Conservation (phyloP, 495 filamentous ascomycete genomes). For the Xylaria sp. region DNA sequence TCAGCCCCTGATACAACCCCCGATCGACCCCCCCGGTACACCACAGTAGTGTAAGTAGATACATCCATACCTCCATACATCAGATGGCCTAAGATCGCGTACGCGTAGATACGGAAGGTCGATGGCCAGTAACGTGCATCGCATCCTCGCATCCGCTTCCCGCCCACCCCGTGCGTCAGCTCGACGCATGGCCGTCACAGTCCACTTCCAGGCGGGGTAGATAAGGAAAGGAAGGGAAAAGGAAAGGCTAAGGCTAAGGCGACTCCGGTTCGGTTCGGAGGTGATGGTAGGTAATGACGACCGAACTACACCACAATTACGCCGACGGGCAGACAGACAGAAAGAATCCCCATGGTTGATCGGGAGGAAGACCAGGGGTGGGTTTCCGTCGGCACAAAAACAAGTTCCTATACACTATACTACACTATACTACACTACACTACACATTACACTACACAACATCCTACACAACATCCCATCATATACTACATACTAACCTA, state of each 20-base stretch:
- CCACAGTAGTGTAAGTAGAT: too few species aligned
- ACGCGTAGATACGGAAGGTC: neutral
- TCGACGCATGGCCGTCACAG: conserved; percentile 8
- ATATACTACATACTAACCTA: too few species aligned
- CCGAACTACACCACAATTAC: neutral
- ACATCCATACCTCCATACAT: too few species aligned
- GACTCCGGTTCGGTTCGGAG: neutral
- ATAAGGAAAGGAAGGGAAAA: neutral
- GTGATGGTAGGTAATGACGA: neutral
- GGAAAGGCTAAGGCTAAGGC: neutral
- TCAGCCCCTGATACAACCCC: conserved; percentile 13
- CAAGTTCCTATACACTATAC: conserved; percentile 15
- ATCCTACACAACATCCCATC: too few species aligned
- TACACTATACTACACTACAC: neutral
- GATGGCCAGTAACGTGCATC: neutral
- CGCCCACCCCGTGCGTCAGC: neutral
- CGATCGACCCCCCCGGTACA: neutral
- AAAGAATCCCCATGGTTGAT: too few species aligned
- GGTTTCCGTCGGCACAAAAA: conserved; percentile 4
- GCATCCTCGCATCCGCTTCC: neutral
- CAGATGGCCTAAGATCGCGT: neutral
- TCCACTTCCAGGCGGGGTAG: conserved; percentile 16
- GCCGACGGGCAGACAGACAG: neutral
- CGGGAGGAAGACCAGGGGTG: neutral
- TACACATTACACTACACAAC: too few species aligned